Conservation (phyloP, 1,139 yeast genomes). For the Insectozyma bohioensis region DNA sequence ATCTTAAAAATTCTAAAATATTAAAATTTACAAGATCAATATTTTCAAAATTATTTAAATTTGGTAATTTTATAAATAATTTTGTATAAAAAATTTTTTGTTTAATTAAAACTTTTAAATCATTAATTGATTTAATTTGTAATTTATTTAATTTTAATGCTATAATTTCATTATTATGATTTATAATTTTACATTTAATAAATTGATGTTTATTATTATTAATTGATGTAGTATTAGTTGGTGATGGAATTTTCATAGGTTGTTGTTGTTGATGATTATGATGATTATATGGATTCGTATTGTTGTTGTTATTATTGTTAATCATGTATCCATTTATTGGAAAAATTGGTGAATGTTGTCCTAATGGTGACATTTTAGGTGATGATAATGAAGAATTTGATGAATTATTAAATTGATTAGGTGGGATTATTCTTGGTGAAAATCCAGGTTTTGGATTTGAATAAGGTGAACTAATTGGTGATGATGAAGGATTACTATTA, state of each 20-base stretch:
- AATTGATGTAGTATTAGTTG: neutral
- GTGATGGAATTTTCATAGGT: neutral
- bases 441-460: conserved; percentile 2
- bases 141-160: conserved; percentile 28
- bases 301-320: no score
- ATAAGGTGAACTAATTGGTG: conserved; percentile 1
- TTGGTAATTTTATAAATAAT: conserved; percentile 29
- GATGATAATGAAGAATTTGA: conserved; percentile 1
- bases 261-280: conserved; percentile 1
- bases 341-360: conserved; percentile 4
- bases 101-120: conserved; percentile 28
- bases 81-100: conserved; percentile 28
- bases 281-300: neutral
- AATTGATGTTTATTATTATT: conserved; percentile 12
- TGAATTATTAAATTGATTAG: conserved; percentile 3
- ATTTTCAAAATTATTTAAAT: conserved; percentile 23
- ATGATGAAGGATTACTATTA: conserved; percentile 3
- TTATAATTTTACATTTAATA: conserved; percentile 31
- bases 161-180: conserved; percentile 28
- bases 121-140: conserved; percentile 24
- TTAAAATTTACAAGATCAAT: conserved; percentile 28
- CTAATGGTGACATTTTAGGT: conserved; percentile 11
- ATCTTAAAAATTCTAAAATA: conserved; percentile 22
- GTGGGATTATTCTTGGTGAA: conserved; percentile 6
- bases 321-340: conserved; percentile 6